Conservation (phyloP, 2,329 filamentous ascomycete genomes). For the Microthyrium microscopicum region DNA sequence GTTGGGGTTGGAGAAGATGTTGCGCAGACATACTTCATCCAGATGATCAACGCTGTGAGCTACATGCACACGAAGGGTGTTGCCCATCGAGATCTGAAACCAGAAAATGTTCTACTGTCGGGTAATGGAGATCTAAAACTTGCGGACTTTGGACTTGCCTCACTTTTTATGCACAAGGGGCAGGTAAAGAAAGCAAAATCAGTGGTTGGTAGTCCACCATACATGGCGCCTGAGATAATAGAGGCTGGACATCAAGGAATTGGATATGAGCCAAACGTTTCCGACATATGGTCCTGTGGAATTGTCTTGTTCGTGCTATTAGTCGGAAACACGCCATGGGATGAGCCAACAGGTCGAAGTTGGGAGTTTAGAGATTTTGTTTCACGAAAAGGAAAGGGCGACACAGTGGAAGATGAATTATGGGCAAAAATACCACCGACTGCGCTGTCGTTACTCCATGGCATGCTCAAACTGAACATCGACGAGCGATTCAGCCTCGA, state of each 20-base stretch:
- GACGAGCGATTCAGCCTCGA: constrained; percentile 65
- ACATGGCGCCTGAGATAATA: constrained; percentile 87
- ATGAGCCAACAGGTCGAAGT: constrained; percentile 69
- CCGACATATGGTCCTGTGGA: constrained; percentile 94
- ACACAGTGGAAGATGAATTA: constrained; percentile 69
- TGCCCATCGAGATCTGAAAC: constrained; percentile 59
- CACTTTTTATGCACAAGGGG: constrained; percentile 80
- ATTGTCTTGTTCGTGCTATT: constrained; percentile 94
- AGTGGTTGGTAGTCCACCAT: constrained; percentile 88
- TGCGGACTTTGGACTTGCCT: constrained; percentile 91
- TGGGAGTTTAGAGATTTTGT: constrained; percentile 88
- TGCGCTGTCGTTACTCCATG: constrained; percentile 66
- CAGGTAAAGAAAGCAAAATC: constrained; percentile 68
- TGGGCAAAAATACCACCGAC: constrained; percentile 65
- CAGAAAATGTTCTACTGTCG: constrained; percentile 87
- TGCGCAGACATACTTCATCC: constrained; percentile 89
- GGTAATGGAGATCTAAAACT: constrained; percentile 77
- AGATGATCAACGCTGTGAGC: constrained; percentile 75
- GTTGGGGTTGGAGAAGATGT: constrained; percentile 88
- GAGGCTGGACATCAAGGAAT: constrained; percentile 29
- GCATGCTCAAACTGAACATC: constrained; percentile 78
- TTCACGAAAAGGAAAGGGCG: constrained; percentile 57
- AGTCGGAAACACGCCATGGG: constrained; percentile 95
- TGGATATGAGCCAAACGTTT: constrained; percentile 61
- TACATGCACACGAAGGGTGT: constrained; percentile 96